Evolutionary conservation across 2,329 filamentous ascomycete species (phyloP).

Genomic region (Penicillium rolfsii): DNA sequence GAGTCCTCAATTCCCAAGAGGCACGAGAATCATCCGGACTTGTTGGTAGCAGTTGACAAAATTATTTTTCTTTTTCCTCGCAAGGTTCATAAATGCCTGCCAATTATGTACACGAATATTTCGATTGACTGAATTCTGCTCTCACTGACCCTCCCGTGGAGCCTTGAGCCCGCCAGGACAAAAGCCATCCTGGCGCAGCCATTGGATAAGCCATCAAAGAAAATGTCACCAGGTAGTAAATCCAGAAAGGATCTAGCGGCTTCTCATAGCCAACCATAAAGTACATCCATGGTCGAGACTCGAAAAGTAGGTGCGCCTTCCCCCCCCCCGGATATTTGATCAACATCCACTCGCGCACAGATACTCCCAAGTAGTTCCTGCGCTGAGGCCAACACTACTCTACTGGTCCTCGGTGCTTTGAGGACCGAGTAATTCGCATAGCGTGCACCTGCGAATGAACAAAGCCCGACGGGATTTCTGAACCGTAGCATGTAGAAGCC

Average conservation of each 20-base stretch:
- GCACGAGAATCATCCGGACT: neutral
- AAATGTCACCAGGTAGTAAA: neutral
- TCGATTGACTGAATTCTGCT: neutral
- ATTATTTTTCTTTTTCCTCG: neutral
- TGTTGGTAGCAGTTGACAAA: neutral
- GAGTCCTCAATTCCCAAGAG: neutral
- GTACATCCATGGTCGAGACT: slow-evolving; percentile 15
- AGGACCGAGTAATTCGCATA: too few relatives aligned
- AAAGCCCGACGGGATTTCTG: neutral
- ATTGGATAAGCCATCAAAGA: neutral
- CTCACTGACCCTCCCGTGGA: slow-evolving; percentile 24
- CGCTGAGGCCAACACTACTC: neutral
- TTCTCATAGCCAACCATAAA: slow-evolving; percentile 15
- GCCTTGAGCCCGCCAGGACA: neutral
- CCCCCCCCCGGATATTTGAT: slow-evolving; percentile 17
- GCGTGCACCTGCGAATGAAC: neutral
- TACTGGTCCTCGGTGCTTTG: neutral
- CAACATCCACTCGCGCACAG: slow-evolving; percentile 14
- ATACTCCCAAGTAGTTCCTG: slow-evolving; percentile 5
- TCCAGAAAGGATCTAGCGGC: slow-evolving; percentile 2
- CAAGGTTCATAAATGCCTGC: neutral
- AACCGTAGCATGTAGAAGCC: slow-evolving; percentile 2
- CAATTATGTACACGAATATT: neutral
- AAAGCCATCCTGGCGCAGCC: neutral
- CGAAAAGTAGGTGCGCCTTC: neutral